These are phyloP conservation scores for Mortierella polycephala DNA, from an alignment of 371 early-diverging fungal genomes.

Conservation along the genomic window DNA sequence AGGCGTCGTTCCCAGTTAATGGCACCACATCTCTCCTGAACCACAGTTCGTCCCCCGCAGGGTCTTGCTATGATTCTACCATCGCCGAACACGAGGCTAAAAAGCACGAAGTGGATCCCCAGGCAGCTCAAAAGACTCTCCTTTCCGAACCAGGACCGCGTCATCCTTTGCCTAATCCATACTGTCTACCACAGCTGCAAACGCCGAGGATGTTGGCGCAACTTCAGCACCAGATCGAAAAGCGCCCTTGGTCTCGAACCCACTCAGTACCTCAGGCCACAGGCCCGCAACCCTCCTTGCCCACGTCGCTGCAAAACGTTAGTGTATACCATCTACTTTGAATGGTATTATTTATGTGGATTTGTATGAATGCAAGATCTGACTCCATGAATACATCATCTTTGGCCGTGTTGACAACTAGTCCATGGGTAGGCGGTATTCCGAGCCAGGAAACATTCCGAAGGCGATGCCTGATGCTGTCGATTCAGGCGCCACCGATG, in stretches of 20 bases:
- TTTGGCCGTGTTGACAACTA: neutral
- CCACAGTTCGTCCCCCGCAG: too few species aligned
- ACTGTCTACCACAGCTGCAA: constrained; percentile 32
- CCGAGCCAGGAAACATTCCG: constrained; percentile 9
- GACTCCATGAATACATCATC: neutral
- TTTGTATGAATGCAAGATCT: too few species aligned
- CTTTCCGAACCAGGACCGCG: constrained; percentile 1
- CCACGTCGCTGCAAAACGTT: constrained; percentile 6
- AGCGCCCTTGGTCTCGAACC: constrained; percentile 26
- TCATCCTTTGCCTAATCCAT: constrained; percentile 6
- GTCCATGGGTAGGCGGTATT: constrained; percentile 8
- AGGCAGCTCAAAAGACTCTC: neutral
- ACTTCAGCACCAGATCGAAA: constrained; percentile 31
- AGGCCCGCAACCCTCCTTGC: constrained; percentile 13
- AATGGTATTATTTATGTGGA: neutral
- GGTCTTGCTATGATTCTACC: too few species aligned
- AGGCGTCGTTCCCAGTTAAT: too few species aligned
- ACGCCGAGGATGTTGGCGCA: constrained; percentile 44
- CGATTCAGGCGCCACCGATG: neutral
- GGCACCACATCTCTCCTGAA: too few species aligned
- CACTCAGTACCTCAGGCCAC: neutral
- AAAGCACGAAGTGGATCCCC: constrained; percentile 2
- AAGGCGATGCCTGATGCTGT: neutral
- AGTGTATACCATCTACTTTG: neutral
- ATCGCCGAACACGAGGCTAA: neutral